Conservation (phyloP, 2,329 filamentous ascomycete species). For the Dothideomycetes sp. region DNA sequence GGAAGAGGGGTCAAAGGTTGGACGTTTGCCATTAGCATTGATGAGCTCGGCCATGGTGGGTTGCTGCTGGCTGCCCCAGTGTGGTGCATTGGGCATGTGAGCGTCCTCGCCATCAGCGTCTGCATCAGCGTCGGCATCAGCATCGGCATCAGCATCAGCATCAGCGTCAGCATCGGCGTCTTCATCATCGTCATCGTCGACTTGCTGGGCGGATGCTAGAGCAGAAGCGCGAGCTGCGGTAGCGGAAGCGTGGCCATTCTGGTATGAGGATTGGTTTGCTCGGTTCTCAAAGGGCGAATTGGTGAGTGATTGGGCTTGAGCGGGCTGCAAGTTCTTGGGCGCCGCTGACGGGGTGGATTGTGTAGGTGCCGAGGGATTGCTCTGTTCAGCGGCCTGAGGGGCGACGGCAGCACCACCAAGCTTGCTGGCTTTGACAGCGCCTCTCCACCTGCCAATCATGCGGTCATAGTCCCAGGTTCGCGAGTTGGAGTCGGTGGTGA, state of each 20-base stretch:
- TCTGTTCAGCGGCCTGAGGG: neutral
- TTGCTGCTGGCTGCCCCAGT: conserved; percentile 5
- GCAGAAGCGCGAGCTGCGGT: neutral
- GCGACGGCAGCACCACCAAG: neutral
- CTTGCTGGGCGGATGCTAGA: neutral
- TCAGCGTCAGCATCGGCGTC: conserved; percentile 9
- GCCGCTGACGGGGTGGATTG: neutral
- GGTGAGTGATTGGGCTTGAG: neutral
- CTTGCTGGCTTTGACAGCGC: conserved; percentile 10
- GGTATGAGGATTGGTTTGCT: conserved; percentile 1
- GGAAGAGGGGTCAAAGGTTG: conserved; percentile 5
- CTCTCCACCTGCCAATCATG: conserved; percentile 16
- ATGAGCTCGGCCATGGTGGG: conserved; percentile 10
- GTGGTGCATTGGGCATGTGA: neutral
- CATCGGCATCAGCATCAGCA: conserved; percentile 15
- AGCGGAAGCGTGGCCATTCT: conserved; percentile 6
- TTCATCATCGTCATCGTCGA: conserved; percentile 2
- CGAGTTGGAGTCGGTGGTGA: conserved; percentile 13
- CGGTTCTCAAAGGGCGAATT: conserved; percentile 6
- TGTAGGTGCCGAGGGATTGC: neutral
- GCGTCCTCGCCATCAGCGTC: conserved; percentile 12
- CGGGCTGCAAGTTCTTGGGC: neutral
- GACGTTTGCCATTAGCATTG: conserved; percentile 16
- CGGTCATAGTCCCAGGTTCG: conserved; percentile 16
- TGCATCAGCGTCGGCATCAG: conserved; percentile 13